Evolutionary conservation across 164 flowering plant species (phyloP).

Genomic region (Sextonia rubra): DNA sequence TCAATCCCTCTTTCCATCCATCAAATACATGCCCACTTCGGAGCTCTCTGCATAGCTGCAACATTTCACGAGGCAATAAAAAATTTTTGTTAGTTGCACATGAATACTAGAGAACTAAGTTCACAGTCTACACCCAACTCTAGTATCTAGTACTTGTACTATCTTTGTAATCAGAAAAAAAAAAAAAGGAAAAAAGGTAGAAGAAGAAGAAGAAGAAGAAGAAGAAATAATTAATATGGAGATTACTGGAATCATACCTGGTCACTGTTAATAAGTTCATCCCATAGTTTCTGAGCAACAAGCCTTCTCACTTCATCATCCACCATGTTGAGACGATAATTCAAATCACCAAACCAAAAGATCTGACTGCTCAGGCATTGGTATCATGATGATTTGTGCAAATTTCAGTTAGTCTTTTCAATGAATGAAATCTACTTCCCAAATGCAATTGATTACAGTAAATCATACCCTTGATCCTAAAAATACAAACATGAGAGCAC

Average conservation of each 20-base stretch:
- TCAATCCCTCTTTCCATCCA: constrained; percentile 94
- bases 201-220: not conserved
- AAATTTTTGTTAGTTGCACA: not conserved
- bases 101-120: not conserved
- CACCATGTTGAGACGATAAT: constrained; percentile 82
- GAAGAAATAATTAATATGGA: not conserved
- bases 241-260: constrained; percentile 47
- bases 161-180: not conserved
- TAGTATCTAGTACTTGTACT: not conserved
- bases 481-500: not conserved
- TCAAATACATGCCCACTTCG: constrained; percentile 73
- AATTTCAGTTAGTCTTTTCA: not conserved
- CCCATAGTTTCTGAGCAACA: constrained; percentile 65
- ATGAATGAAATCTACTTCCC: not conserved
- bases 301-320: constrained; percentile 77
- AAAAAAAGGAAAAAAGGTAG: no score
- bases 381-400: not conserved
- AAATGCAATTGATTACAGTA: not conserved
- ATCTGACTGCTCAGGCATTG: constrained; percentile 54
- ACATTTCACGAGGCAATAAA: not conserved
- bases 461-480: not conserved
- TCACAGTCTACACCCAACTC: not conserved
- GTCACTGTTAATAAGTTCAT: constrained; percentile 65
- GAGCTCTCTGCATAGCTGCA: constrained; percentile 78
- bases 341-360: constrained; percentile 98